A percentile compares a stretch with the other conserved stretches of the same genome.
Conservation (phyloP, 495 filamentous ascomycete species). For the Penicillium cinerascens region DNA sequence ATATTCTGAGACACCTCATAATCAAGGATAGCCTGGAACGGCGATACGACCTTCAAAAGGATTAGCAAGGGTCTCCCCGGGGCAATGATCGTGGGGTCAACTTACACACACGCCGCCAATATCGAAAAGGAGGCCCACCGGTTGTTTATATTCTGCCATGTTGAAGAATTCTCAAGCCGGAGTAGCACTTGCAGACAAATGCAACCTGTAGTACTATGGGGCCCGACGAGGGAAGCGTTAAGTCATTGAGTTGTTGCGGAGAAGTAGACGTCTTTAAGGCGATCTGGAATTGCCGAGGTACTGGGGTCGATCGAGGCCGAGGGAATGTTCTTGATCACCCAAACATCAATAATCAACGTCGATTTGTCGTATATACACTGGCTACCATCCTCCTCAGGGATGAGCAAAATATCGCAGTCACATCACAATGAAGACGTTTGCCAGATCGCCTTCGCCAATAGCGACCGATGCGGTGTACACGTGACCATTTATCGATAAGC, state of each 20-base stretch:
- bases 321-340: not conserved
- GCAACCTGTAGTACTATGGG: not conserved
- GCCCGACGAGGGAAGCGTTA: not conserved
- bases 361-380: not conserved
- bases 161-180: not conserved
- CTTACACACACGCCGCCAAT: constrained; percentile 96
- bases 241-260: constrained; percentile 1
- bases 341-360: not conserved
- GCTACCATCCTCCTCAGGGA: not conserved
- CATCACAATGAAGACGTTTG: not conserved
- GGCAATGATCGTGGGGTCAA: not conserved
- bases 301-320: constrained; percentile 5
- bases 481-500: constrained; percentile 25
- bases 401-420: not conserved
- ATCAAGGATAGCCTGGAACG: constrained; percentile 86
- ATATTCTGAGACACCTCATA: constrained; percentile 76
- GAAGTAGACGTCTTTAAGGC: constrained; percentile 6
- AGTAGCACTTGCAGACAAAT: not conserved
- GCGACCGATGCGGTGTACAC: not conserved
- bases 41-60: constrained; percentile 69
- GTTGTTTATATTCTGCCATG: constrained; percentile 45
- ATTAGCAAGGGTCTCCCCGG: not conserved
- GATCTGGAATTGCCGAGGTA: constrained; percentile 22
- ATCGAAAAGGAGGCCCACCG: constrained; percentile 87
- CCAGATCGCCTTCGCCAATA: not conserved